Base-by-base conservation (phyloP, 345 rosid genomes). In the Fremontodendron californicum region DNA sequence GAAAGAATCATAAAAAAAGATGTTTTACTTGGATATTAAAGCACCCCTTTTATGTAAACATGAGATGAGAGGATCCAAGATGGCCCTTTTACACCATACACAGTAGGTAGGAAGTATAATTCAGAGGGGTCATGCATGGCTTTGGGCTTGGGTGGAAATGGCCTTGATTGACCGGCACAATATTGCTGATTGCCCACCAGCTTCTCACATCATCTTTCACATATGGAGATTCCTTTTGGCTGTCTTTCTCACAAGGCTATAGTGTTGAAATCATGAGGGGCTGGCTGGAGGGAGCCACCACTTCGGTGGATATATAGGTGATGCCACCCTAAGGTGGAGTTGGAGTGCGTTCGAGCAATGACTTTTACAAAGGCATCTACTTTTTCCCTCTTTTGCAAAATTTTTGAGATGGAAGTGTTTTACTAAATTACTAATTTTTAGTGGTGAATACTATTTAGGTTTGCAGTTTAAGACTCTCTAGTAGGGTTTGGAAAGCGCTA, bases 311-410 rank as follows among this genome's bases (percentile, higher is more conserved):
- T 82, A 80, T 82, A 33, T 33, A 33, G 35, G 81, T 77, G 81
- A 75, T 66, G 83, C 82, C 87, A 85, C 81, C 82, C 76, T 19
- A 12, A 61, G 65, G 37, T n/a, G 3, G 40, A 4, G 7, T 77
- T 87, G 83, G 84, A 76, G 79, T 83, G 86, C 83, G 82, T 82
- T 87, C 88, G 83, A 75, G 83, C 79, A 39, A 75, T 80, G 79
- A 80, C 91, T 88, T 86, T 87, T 85, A 70, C 90, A 81, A 82
- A 86, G 86, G 78, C 67, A 66, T 6, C 27, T 42, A 15, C 85
- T 84, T 85, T 81, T 86, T 5, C 25, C 82, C 63, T 67, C 63
- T 75, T 78, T 79, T 75, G 73, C 76, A 43, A 72, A 73, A 78
- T 78, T 60, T 58, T 64, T 27, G 63, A 66, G 70, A 65, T 37